phyloP scores from a whole-genome alignment of 192 early-diverging fungal genomes.

The Phlyctochytrium planicorne region DNA sequence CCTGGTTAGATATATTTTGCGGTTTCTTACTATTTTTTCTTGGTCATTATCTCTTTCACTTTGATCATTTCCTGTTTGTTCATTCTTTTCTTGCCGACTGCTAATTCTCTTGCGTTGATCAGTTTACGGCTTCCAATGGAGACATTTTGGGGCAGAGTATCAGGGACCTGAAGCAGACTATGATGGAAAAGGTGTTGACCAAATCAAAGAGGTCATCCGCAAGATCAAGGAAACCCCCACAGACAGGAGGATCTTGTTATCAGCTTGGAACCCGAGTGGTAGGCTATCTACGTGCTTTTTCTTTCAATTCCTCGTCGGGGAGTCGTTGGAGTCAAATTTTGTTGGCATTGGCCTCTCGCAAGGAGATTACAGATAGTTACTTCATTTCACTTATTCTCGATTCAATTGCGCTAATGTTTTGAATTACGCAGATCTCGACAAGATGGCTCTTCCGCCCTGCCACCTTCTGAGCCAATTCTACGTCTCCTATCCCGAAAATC shows the following conservation, averaged over 20 bases:
- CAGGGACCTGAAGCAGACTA: conserved; percentile 81
- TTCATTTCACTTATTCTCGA: neutral
- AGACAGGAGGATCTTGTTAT: conserved; percentile 89
- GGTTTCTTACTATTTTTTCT: neutral
- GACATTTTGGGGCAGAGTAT: conserved; percentile 97
- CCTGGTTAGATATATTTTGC: conserved; percentile 38
- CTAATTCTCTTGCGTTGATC: conserved; percentile 15
- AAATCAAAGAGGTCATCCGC: conserved; percentile 81
- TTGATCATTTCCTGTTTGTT: neutral
- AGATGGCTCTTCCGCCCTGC: conserved; percentile 97
- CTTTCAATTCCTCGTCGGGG: too few species aligned
- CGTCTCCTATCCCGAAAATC: conserved; percentile 66
- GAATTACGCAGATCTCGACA: conserved; percentile 65
- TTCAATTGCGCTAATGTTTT: neutral
- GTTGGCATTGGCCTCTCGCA: too few species aligned
- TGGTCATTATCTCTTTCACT: neutral
- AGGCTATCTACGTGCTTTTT: conserved; percentile 11
- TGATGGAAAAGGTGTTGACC: conserved; percentile 88
- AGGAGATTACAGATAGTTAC: too few species aligned
- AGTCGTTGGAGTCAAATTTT: too few species aligned
- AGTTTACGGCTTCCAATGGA: conserved; percentile 99
- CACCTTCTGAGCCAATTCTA: conserved; percentile 98
- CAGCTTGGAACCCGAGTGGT: conserved; percentile 98
- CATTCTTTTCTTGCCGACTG: too few species aligned
- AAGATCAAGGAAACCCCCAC: conserved; percentile 83